Conservation (phyloP, 129 eudicot genomes). For the sunflower (Helianthus annuus) region DNA sequence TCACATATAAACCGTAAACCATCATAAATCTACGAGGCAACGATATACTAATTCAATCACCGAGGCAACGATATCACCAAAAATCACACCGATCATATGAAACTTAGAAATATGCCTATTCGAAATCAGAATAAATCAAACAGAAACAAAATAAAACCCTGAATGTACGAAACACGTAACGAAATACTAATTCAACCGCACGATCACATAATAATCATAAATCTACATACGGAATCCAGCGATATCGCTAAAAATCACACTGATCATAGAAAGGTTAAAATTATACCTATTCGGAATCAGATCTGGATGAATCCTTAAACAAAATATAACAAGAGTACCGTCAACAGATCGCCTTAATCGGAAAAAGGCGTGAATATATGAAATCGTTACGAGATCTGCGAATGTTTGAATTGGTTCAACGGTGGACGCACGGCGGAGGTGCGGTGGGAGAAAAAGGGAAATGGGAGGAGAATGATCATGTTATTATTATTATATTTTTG, state of each 20-base stretch:
- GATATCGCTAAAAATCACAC: too few species aligned
- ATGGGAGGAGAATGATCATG: slow-evolving; percentile 16
- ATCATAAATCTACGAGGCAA: too few species aligned
- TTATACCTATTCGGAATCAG: slow-evolving; percentile 37
- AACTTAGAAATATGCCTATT: not conserved
- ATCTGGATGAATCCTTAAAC: slow-evolving; percentile 29
- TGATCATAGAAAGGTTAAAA: not conserved
- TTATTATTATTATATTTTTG: slow-evolving; percentile 22
- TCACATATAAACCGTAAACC: too few species aligned
- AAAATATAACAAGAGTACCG: slow-evolving; percentile 11
- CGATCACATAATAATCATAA: too few species aligned
- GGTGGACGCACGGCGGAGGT: slow-evolving; percentile 22
- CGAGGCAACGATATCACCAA: not conserved
- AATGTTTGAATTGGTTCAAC: slow-evolving; percentile 11
- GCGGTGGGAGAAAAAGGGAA: slow-evolving; percentile 9
- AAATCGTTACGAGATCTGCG: slow-evolving; percentile 6
- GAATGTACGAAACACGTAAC: too few species aligned
- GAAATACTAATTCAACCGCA: too few species aligned
- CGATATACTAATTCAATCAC: too few species aligned
- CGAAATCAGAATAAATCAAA: too few species aligned
- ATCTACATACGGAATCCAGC: too few species aligned
- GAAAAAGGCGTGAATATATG: not conserved
- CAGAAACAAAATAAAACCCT: too few species aligned
- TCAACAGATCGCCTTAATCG: slow-evolving; percentile 17
- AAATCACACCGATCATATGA: slow-evolving; percentile 11